phyloP scores from a whole-genome alignment of 1,284 basidiomycete genomes.

The Apiotrichum akiyoshidainum region DNA sequence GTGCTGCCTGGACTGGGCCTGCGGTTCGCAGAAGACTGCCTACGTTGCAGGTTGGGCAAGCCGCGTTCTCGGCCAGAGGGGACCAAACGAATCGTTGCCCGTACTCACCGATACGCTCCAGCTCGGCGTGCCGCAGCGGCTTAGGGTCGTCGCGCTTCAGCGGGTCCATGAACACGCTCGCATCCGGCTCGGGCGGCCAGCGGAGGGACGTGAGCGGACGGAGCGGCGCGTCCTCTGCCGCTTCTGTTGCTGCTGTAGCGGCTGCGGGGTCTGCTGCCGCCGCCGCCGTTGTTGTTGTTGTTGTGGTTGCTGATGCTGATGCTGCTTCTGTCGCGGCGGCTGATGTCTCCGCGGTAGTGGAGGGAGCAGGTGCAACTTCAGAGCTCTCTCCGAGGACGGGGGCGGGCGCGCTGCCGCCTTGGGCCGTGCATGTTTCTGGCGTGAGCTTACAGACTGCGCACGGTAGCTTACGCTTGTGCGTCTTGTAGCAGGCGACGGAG shows the following conservation, averaged over 20 bases:
- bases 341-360: not conserved
- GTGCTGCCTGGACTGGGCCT: too few species aligned
- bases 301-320: not conserved
- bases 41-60: too few species aligned
- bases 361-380: too few species aligned
- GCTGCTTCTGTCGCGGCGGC: too few species aligned
- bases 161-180: conserved; percentile 42
- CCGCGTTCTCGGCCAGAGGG: too few species aligned
- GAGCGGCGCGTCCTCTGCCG: conserved; percentile 2
- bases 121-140: conserved; percentile 42
- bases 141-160: conserved; percentile 47
- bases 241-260: not conserved
- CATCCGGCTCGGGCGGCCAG: conserved; percentile 48
- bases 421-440: conserved; percentile 6
- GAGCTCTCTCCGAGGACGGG: conserved; percentile 4
- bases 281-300: not conserved
- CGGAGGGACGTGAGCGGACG: conserved; percentile 35
- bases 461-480: conserved; percentile 38
- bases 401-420: conserved; percentile 8
- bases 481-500: conserved; percentile 49
- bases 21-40: too few species aligned
- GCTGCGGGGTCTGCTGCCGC: conserved; percentile 7
- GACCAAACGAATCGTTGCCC: not conserved
- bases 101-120: conserved; percentile 44
- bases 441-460: not conserved